A percentile compares a stretch with the other conserved stretches of the same genome.
Conservation (phyloP, 805 yeast genomes). For the Starmerella asiatica region DNA sequence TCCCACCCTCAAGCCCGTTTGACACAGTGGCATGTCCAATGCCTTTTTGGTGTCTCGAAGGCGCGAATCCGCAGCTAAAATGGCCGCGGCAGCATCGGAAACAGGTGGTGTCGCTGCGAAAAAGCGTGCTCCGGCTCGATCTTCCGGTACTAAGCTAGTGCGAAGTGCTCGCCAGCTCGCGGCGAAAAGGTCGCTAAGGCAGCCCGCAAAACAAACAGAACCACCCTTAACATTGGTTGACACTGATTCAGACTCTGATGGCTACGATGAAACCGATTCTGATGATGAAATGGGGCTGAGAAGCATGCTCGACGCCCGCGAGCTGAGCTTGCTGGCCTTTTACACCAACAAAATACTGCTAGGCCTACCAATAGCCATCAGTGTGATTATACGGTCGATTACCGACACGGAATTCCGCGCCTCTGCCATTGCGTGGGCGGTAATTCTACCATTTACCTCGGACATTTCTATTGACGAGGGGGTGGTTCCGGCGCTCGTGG, state of each 20-base stretch:
- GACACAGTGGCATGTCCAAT: too few relatives aligned
- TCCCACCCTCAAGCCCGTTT: too few relatives aligned
- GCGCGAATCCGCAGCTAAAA: too few relatives aligned
- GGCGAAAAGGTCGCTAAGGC: too few relatives aligned
- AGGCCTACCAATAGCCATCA: slow-evolving; percentile 8
- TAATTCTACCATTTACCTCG: slow-evolving; percentile 14
- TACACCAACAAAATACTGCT: slow-evolving; percentile 11
- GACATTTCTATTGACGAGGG: slow-evolving; percentile 17
- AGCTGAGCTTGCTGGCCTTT: slow-evolving; percentile 2
- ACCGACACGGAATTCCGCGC: slow-evolving; percentile 12
- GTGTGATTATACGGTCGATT: slow-evolving; percentile 10
- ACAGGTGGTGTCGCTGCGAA: too few relatives aligned
- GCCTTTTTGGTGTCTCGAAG: too few relatives aligned
- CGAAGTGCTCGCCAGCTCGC: too few relatives aligned
- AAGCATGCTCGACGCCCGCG: not conserved
- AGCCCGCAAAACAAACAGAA: too few relatives aligned
- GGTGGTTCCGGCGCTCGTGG: slow-evolving; percentile 15
- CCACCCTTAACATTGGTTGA: too few relatives aligned
- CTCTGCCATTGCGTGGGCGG: slow-evolving; percentile 13
- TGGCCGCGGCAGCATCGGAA: too few relatives aligned
- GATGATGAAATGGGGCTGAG: slow-evolving; percentile 2
- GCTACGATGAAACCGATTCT: not conserved
- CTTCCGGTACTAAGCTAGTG: too few relatives aligned
- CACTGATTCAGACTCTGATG: not conserved
- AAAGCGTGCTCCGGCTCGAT: too few relatives aligned